A percentile compares a stretch with the other conserved stretches of the same genome.
phyloP scores from a whole-genome alignment of 2,329 filamentous ascomycete genomes.

The Venturia aucupariae region DNA sequence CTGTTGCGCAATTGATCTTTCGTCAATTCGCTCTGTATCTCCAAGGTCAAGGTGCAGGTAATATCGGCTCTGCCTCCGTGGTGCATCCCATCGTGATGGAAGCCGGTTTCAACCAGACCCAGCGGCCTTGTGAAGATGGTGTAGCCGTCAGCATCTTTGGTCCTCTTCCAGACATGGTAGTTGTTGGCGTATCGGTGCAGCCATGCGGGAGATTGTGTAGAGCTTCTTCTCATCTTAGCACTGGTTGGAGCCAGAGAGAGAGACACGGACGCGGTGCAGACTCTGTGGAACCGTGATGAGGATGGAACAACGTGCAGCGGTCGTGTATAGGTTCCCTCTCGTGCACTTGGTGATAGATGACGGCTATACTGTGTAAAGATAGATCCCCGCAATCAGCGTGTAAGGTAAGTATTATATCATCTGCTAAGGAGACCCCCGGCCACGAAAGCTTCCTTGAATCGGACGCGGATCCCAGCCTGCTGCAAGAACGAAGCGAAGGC shows the following conservation, averaged over 20 bases:
- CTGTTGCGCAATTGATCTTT: slow-evolving; percentile 25
- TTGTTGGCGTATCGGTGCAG: slow-evolving; percentile 31
- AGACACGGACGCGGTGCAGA: neutral
- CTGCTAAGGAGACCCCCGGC: neutral
- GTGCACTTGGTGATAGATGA: neutral
- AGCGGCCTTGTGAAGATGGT: slow-evolving; percentile 28
- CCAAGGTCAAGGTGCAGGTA: slow-evolving; percentile 29
- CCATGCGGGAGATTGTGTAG: slow-evolving; percentile 23
- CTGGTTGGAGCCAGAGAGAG: neutral
- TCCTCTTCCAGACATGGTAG: slow-evolving; percentile 29
- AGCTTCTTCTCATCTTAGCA: slow-evolving; percentile 5
- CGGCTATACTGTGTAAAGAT: neutral
- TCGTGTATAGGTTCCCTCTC: neutral
- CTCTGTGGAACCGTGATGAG: neutral
- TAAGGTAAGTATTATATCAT: neutral
- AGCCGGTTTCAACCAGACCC: slow-evolving; percentile 36
- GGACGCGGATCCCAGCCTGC: neutral
- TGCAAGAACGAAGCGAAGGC: neutral
- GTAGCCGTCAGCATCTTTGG: slow-evolving; percentile 16
- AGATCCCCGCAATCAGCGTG: neutral
- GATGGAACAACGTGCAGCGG: neutral
- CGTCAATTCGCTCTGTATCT: slow-evolving; percentile 25
- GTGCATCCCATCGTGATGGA: slow-evolving; percentile 36
- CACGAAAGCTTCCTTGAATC: neutral
- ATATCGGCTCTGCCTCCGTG: slow-evolving; percentile 39